Base-by-base conservation (phyloP, 257 asterid species). In the Forsythia suspensa region DNA sequence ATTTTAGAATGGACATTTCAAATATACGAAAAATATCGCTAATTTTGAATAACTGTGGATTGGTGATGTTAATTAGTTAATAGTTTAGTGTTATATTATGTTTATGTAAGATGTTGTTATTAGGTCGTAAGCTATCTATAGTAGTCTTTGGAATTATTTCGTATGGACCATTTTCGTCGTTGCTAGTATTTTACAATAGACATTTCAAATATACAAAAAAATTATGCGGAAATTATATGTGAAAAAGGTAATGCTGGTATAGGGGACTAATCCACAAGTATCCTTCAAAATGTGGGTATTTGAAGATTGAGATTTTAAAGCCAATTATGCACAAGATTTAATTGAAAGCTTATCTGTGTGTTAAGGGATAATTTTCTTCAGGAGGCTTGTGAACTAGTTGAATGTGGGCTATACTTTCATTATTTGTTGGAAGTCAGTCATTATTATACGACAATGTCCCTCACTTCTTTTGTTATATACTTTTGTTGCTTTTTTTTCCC, bases 91-190 rank as follows among this genome's bases (percentile, higher is more conserved):
- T 29, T 79, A 76, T 71, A 72, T 79, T 72, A 72, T 29, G 34
- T 0, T 29, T 29, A 1, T 81, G 51, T 69, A 16, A 21, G 72
- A 34, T 59, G 68, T 48, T 72, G 34, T 59, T 40, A 5, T 51
- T 73, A 52, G 44, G 7, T 72, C 77, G 21, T 29, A 29, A 29
- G 34, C 34, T 29, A 29, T 29, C 1, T 29, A 29, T 59, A 39
- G 40, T 70, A 38, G 68, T 55, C 69, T 8, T 40, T 37, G 44
- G 34, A 65, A 15, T 39, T 7, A 11, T 34, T 4, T 59, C 44
- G 66, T 75, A 8, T 86, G 87, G 87, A 73, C 89, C 85, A 75
- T 81, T 80, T 80, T 85, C 80, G 80, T 84, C 65, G 18, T 65
- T 57, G 69, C 69, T 24, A 40, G 79, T 67, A 36, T 72, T 46